These are phyloP conservation scores for Saturnispora quitensis DNA, from an alignment of 805 yeast genomes.

Conservation along the genomic window DNA sequence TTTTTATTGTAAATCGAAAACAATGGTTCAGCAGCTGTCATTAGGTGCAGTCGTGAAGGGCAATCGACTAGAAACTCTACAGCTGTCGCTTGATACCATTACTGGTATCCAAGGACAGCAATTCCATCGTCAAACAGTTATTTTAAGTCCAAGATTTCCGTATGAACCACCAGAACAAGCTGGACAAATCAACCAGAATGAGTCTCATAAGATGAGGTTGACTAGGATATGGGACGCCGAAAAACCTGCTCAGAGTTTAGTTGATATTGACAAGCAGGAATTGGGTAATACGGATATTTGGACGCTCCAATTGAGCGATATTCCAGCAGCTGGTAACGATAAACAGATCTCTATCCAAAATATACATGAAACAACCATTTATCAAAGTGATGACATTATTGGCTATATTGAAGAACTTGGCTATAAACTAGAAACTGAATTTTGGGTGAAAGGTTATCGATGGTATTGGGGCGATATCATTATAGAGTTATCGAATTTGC, in stretches of 20 bases:
- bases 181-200: slow-evolving; percentile 49
- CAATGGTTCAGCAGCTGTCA: slow-evolving; percentile 48
- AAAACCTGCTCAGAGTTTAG: neutral
- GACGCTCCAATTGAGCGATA: slow-evolving; percentile 60
- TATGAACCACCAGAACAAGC: slow-evolving; percentile 46
- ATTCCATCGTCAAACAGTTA: slow-evolving; percentile 39
- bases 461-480: slow-evolving; percentile 54
- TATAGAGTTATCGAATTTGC: slow-evolving; percentile 47
- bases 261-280: slow-evolving; percentile 7
- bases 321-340: slow-evolving; percentile 63
- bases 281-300: slow-evolving; percentile 32
- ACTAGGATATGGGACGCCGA: slow-evolving; percentile 35
- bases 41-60: slow-evolving; percentile 38
- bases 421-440: slow-evolving; percentile 54
- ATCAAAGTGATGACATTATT: slow-evolving; percentile 37
- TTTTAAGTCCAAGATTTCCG: slow-evolving; percentile 41
- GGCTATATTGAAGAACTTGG: slow-evolving; percentile 56
- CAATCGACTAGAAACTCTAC: slow-evolving; percentile 33
- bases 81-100: slow-evolving; percentile 41
- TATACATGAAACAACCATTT: slow-evolving; percentile 50
- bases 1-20: neutral
- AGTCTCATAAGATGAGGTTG: slow-evolving; percentile 44
- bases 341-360: slow-evolving; percentile 57
- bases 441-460: slow-evolving; percentile 51
- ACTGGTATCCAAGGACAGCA: slow-evolving; percentile 41